Conservation (phyloP, 2,329 filamentous ascomycete species). For the Arthrobotrys sinensis region DNA sequence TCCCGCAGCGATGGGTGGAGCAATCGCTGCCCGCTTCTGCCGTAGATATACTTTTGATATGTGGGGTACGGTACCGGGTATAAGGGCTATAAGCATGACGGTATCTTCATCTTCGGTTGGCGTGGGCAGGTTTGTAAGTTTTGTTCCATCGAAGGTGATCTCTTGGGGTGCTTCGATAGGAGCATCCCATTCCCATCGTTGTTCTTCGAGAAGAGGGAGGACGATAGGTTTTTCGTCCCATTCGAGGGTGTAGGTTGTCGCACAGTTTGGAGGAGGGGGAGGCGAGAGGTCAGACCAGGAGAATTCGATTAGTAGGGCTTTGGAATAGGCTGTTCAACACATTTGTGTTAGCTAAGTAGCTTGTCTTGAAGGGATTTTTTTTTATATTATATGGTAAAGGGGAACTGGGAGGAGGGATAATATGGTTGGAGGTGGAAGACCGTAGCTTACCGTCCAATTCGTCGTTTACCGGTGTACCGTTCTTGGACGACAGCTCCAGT, state of each 20-base stretch:
- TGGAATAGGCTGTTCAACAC: slow-evolving; percentile 56
- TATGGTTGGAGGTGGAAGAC: not conserved
- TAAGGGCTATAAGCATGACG: slow-evolving; percentile 52
- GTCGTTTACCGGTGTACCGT: slow-evolving; percentile 54
- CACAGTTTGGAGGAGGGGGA: slow-evolving; percentile 47
- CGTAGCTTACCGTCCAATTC: slow-evolving; percentile 53
- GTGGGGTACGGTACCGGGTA: slow-evolving; percentile 58
- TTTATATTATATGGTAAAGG: not conserved
- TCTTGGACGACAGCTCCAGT: slow-evolving; percentile 59
- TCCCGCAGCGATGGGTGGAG: slow-evolving; percentile 30
- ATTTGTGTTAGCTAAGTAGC: slow-evolving; percentile 2
- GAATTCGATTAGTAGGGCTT: slow-evolving; percentile 59
- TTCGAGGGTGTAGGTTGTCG: slow-evolving; percentile 58
- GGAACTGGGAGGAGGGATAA: not conserved
- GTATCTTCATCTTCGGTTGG: slow-evolving; percentile 57
- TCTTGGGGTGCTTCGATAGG: slow-evolving; percentile 57
- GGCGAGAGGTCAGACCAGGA: slow-evolving; percentile 59
- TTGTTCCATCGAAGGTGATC: slow-evolving; percentile 56
- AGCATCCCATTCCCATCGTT: slow-evolving; percentile 59
- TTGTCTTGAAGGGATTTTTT: too few species aligned
- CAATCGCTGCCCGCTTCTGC: slow-evolving; percentile 45
- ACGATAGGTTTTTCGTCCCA: slow-evolving; percentile 60
- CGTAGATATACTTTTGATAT: slow-evolving; percentile 60
- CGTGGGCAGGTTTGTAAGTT: slow-evolving; percentile 47
- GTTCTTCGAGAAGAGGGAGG: slow-evolving; percentile 57